Conservation (phyloP, 257 asterid species). For the Plantago ovata region DNA sequence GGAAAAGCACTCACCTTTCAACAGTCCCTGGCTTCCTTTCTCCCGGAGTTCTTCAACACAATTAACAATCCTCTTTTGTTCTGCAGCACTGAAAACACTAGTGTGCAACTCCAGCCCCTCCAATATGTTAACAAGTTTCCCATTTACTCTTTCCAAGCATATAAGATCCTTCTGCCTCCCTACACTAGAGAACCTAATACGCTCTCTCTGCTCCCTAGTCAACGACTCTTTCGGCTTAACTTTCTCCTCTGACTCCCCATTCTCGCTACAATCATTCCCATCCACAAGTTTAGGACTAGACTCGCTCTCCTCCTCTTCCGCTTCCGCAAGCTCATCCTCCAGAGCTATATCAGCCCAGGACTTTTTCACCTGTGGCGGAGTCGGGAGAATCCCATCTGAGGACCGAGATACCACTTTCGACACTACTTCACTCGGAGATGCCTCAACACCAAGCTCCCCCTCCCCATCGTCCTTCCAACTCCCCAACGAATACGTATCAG, state of each 20-base stretch:
- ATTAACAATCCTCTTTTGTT: constrained; percentile 64
- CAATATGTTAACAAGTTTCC: constrained; percentile 43
- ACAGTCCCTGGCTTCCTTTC: constrained; percentile 52
- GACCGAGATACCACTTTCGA: constrained; percentile 26
- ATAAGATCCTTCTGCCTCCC: constrained; percentile 54
- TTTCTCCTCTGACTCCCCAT: constrained; percentile 29
- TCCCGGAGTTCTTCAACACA: constrained; percentile 46
- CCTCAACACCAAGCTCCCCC: constrained; percentile 33
- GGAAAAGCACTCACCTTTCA: constrained; percentile 44
- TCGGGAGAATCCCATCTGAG: constrained; percentile 27
- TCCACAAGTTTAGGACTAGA: constrained; percentile 13
- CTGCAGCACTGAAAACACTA: constrained; percentile 64
- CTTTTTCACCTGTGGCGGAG: constrained; percentile 42
- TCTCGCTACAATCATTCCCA: constrained; percentile 23
- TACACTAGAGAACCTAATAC: constrained; percentile 39
- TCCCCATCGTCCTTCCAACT: constrained; percentile 68
- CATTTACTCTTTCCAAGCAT: constrained; percentile 47
- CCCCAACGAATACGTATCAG: constrained; percentile 61
- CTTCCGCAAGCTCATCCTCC: constrained; percentile 72
- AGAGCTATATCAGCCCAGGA: constrained; percentile 99
- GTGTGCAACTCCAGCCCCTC: constrained; percentile 76
- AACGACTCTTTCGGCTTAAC: constrained; percentile 43
- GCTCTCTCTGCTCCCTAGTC: constrained; percentile 59
- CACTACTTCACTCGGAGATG: constrained; percentile 31
- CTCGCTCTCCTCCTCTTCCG: constrained; percentile 38